Conservation (phyloP, 1,139 yeast species). For the Lodderomyces metapsilosis region DNA sequence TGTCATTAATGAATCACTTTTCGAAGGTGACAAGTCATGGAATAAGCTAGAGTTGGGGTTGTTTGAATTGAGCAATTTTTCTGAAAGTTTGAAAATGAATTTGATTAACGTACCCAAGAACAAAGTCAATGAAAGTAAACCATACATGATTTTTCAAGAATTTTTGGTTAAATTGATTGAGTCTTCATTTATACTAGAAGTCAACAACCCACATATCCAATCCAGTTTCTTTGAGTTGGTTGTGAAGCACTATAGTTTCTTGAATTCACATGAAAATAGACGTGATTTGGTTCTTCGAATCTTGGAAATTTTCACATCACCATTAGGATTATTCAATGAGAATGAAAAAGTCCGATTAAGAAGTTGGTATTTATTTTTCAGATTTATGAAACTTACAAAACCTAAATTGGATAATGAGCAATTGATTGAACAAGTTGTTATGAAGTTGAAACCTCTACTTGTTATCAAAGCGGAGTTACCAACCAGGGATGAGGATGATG, state of each 20-base stretch:
- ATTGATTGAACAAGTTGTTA: constrained; percentile 37
- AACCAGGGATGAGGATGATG: constrained; percentile 50
- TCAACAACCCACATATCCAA: constrained; percentile 78
- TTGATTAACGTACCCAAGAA: constrained; percentile 65
- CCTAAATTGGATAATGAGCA: constrained; percentile 42
- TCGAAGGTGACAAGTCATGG: constrained; percentile 53
- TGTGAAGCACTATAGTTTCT: constrained; percentile 72
- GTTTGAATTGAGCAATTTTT: constrained; percentile 72
- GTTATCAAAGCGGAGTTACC: constrained; percentile 59
- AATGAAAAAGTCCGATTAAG: constrained; percentile 74
- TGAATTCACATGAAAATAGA: constrained; percentile 47
- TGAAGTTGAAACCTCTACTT: constrained; percentile 50
- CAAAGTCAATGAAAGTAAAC: constrained; percentile 60
- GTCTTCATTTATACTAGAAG: constrained; percentile 48
- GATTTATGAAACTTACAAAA: constrained; percentile 76
- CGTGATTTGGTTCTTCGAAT: constrained; percentile 59
- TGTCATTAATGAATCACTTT: constrained; percentile 61
- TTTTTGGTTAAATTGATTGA: constrained; percentile 65
- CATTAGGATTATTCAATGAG: constrained; percentile 75
- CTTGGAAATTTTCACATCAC: constrained; percentile 74
- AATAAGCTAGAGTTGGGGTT: constrained; percentile 82
- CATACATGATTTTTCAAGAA: constrained; percentile 58
- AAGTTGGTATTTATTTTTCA: constrained; percentile 86
- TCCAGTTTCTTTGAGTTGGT: constrained; percentile 79
- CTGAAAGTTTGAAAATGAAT: constrained; percentile 78